Evolutionary conservation across 371 early-diverging fungal species (phyloP).

Genomic region (Mucor lusitanicus): DNA sequence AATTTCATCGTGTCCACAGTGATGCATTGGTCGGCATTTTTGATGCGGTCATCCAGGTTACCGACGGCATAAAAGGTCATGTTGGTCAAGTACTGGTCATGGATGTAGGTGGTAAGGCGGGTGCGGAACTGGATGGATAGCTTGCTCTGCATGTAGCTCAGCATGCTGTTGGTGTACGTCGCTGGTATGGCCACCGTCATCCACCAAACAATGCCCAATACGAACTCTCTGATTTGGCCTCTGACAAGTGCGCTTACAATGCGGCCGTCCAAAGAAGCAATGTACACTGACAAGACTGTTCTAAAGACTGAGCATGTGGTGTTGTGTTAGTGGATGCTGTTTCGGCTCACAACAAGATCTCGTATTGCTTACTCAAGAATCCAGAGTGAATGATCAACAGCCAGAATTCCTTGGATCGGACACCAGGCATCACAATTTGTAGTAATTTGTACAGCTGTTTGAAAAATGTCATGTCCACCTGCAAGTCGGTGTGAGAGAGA

Average conservation of each 20-base stretch:
- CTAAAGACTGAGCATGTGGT: conserved; percentile 60
- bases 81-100: conserved; percentile 81
- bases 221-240: conserved; percentile 76
- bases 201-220: conserved; percentile 84
- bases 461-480: conserved; percentile 81
- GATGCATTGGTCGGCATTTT: conserved; percentile 89
- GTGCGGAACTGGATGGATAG: conserved; percentile 85
- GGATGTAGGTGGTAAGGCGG: conserved; percentile 82
- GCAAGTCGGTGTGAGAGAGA: neutral
- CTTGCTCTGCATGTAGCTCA: conserved; percentile 84
- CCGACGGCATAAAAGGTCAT: conserved; percentile 86
- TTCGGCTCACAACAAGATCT: too few relatives aligned
- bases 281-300: conserved; percentile 82
- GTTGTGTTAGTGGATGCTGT: too few relatives aligned
- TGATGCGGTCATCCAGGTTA: conserved; percentile 82
- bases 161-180: conserved; percentile 94
- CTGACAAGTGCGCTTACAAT: conserved; percentile 89
- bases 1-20: conserved; percentile 91
- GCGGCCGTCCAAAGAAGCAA: conserved; percentile 91
- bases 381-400: conserved; percentile 79
- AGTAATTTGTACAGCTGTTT: conserved; percentile 68
- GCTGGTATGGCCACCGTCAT: conserved; percentile 94
- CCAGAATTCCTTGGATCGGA: conserved; percentile 80
- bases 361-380: conserved; percentile 63
- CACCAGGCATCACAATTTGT: conserved; percentile 78